These are phyloP conservation scores for Pseudogymnoascus sp. DNA, from an alignment of 2,329 filamentous ascomycete species.

Conservation along the genomic window DNA sequence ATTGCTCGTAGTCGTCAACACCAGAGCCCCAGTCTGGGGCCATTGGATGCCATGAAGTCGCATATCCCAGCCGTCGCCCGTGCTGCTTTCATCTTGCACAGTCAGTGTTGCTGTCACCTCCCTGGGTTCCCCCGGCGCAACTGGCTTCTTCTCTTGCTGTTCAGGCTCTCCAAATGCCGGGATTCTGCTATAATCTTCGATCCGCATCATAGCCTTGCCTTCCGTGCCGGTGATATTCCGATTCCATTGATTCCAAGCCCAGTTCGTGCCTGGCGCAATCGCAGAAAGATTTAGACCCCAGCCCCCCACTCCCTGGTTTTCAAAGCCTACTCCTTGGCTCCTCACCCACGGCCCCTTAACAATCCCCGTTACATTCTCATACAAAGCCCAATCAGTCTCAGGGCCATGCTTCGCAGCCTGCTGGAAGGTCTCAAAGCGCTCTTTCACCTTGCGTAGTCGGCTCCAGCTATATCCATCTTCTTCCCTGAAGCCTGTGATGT, in stretches of 20 bases:
- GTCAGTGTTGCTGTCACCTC: conserved; percentile 63
- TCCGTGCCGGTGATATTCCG: conserved; percentile 71
- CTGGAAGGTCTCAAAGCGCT: conserved; percentile 52
- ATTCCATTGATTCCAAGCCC: conserved; percentile 57
- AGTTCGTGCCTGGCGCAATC: conserved; percentile 58
- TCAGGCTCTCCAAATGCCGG: conserved; percentile 27
- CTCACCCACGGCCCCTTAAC: conserved; percentile 27
- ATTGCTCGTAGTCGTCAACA: conserved; percentile 84
- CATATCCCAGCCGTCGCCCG: conserved; percentile 72
- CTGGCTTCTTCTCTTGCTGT: background rate
- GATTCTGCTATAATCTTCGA: conserved; percentile 41
- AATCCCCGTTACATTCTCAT: conserved; percentile 29
- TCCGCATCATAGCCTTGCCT: conserved; percentile 61
- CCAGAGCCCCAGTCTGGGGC: conserved; percentile 66
- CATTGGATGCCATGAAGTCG: conserved; percentile 80
- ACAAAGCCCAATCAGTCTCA: conserved; percentile 21
- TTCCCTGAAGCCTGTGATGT: conserved; percentile 68
- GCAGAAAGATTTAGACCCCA: conserved; percentile 55
- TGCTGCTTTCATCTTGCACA: conserved; percentile 62
- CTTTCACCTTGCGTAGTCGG: conserved; percentile 57
- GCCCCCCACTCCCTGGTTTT: conserved; percentile 16
- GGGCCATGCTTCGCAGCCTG: background rate
- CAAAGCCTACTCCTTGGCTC: conserved; percentile 14
- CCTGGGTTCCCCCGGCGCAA: conserved; percentile 34
- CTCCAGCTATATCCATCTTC: conserved; percentile 74